Evolutionary conservation across 805 yeast species (phyloP).

Genomic region (Monosporozyma siamensis): DNA sequence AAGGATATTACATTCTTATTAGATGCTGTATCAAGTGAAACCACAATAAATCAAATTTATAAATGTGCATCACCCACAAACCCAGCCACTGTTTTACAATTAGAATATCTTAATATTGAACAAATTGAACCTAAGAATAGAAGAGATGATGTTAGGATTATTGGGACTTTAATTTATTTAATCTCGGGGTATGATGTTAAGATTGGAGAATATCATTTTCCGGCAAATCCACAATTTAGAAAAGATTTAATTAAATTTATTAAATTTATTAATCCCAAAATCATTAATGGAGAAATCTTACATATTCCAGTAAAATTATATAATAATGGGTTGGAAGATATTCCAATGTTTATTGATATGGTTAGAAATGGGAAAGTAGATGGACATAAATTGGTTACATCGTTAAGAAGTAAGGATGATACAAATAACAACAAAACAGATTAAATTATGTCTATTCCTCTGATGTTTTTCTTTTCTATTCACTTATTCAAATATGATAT

Average conservation of each 20-base stretch:
- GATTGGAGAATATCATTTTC: slow-evolving; percentile 22
- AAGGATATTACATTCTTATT: slow-evolving; percentile 26
- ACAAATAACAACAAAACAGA: too few relatives aligned
- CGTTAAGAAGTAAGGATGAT: neutral
- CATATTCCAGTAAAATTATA: slow-evolving; percentile 28
- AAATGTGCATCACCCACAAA: slow-evolving; percentile 27
- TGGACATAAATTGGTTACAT: slow-evolving; percentile 25
- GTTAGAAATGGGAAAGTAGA: slow-evolving; percentile 21
- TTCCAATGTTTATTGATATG: slow-evolving; percentile 19
- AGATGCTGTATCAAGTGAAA: slow-evolving; percentile 28
- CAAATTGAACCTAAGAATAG: slow-evolving; percentile 25
- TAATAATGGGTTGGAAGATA: slow-evolving; percentile 24
- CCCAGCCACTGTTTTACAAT: slow-evolving; percentile 31
- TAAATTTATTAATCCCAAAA: slow-evolving; percentile 17
- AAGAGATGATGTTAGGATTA: slow-evolving; percentile 27
- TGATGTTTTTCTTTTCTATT: too few relatives aligned
- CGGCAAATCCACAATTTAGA: slow-evolving; percentile 19
- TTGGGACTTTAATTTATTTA: slow-evolving; percentile 32
- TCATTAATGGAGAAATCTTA: slow-evolving; percentile 20
- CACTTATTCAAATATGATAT: neutral
- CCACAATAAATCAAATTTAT: slow-evolving; percentile 30
- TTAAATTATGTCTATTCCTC: too few relatives aligned
- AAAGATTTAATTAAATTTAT: slow-evolving; percentile 23
- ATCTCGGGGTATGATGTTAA: slow-evolving; percentile 30
- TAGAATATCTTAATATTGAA: slow-evolving; percentile 20